These are phyloP conservation scores for Phytopythium boreale DNA, from an alignment of 352 stramenopile genomes.

Conservation along the genomic window DNA sequence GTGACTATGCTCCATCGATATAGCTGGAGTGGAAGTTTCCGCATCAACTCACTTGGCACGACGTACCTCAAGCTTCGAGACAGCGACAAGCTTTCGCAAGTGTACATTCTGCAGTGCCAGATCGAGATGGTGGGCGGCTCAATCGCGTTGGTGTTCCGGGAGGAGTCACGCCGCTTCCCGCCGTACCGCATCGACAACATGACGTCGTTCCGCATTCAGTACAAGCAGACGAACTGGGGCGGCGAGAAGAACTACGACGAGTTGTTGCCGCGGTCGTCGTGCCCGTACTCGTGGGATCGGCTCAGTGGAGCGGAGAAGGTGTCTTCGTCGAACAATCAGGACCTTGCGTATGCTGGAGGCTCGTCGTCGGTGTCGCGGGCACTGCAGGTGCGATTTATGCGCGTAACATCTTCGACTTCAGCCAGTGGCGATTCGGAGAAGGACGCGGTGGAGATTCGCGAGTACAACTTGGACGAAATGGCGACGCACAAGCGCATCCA, in stretches of 20 bases:
- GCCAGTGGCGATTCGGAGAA: slow-evolving; percentile 56
- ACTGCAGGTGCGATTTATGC: slow-evolving; percentile 87
- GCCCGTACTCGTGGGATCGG: slow-evolving; percentile 86
- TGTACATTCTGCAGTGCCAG: slow-evolving; percentile 89
- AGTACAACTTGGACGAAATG: slow-evolving; percentile 90
- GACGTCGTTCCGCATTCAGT: slow-evolving; percentile 87
- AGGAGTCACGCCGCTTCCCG: slow-evolving; percentile 84
- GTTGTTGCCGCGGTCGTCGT: slow-evolving; percentile 64
- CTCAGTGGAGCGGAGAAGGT: slow-evolving; percentile 64
- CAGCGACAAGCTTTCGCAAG: slow-evolving; percentile 57
- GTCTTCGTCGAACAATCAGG: slow-evolving; percentile 56
- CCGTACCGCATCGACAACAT: slow-evolving; percentile 92
- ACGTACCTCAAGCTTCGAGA: slow-evolving; percentile 86
- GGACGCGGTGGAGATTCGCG: slow-evolving; percentile 78
- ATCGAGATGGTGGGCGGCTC: slow-evolving; percentile 85
- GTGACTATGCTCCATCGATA: slow-evolving; percentile 80
- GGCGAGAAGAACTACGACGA: slow-evolving; percentile 75
- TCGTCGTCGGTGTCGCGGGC: slow-evolving; percentile 56
- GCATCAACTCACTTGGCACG: slow-evolving; percentile 81
- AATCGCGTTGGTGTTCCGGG: slow-evolving; percentile 79
- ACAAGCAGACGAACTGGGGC: slow-evolving; percentile 79
- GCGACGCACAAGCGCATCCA: slow-evolving; percentile 75
- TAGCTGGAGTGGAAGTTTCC: slow-evolving; percentile 85
- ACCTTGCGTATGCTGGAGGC: slow-evolving; percentile 56
- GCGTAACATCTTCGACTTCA: slow-evolving; percentile 73